These are phyloP conservation scores for Casuarina glauca DNA, from an alignment of 306 rosid species.

Conservation along the genomic window DNA sequence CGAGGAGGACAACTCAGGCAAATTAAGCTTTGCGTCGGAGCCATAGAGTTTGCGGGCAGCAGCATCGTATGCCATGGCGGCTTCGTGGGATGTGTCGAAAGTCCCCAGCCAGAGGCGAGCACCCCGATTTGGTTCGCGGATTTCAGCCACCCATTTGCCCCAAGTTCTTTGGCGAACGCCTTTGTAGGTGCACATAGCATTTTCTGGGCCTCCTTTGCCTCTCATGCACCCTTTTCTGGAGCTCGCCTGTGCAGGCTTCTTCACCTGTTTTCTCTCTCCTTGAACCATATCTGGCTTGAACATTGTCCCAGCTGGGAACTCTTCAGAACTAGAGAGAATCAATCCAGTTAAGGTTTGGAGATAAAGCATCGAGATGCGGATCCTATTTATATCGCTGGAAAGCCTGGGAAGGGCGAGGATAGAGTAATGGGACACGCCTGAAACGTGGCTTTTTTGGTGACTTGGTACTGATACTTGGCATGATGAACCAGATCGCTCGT, in stretches of 20 bases:
- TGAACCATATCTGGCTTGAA: conserved; percentile 30
- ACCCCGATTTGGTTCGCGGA: conserved; percentile 91
- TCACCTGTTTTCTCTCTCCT: conserved; percentile 40
- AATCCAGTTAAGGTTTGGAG: background rate
- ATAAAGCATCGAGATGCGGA: background rate
- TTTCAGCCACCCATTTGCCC: conserved; percentile 99
- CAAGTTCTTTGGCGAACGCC: conserved; percentile 95
- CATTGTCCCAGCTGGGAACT: conserved; percentile 24
- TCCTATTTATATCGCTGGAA: conserved; percentile 32
- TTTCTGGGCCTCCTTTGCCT: conserved; percentile 93
- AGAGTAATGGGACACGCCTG: conserved; percentile 28
- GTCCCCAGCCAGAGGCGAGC: conserved; percentile 96
- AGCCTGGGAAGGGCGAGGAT: background rate
- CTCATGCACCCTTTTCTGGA: conserved; percentile 92
- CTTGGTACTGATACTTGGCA: conserved; percentile 64
- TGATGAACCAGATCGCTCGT: conserved; percentile 51
- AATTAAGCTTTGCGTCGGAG: conserved; percentile 74
- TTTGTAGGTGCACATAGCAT: conserved; percentile 76
- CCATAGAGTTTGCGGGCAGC: conserved; percentile 84
- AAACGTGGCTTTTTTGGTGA: conserved; percentile 64
- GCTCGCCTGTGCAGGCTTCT: conserved; percentile 58
- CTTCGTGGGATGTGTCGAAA: conserved; percentile 69
- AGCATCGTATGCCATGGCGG: conserved; percentile 81
- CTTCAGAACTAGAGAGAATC: background rate
- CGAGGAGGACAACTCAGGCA: conserved; percentile 36